Conservation (phyloP, 2,329 filamentous ascomycete genomes). For the Epichloe typhina region DNA sequence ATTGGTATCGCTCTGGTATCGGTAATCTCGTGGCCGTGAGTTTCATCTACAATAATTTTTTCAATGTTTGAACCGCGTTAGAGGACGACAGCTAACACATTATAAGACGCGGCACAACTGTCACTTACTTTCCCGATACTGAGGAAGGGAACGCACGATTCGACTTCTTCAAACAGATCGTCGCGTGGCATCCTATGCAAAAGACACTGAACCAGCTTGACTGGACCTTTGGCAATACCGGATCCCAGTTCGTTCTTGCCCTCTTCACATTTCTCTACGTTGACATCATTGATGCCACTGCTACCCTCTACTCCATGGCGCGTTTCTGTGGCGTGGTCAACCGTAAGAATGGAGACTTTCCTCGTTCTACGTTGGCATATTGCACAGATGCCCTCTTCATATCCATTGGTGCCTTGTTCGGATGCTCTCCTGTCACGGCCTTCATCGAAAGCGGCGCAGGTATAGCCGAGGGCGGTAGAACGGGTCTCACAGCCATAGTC, state of each 20-base stretch:
- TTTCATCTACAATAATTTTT: conserved; percentile 7
- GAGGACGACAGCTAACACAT: not conserved
- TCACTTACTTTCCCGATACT: conserved; percentile 62
- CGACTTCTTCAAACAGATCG: conserved; percentile 60
- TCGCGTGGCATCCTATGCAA: conserved; percentile 58
- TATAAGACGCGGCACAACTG: conserved; percentile 45
- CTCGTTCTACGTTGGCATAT: conserved; percentile 70
- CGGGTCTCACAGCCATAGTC: conserved; percentile 57
- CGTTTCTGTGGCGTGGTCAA: conserved; percentile 56
- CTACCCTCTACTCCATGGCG: conserved; percentile 71
- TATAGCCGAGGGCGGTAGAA: conserved; percentile 62
- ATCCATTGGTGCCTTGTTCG: conserved; percentile 56
- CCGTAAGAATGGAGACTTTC: conserved; percentile 63
- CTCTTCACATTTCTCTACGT: conserved; percentile 71
- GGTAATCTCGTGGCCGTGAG: conserved; percentile 61
- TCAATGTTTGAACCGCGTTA: too few relatives aligned
- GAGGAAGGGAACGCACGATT: conserved; percentile 50
- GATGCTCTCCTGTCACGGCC: conserved; percentile 57
- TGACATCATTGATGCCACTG: conserved; percentile 67
- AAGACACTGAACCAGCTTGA: conserved; percentile 50
- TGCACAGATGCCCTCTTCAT: conserved; percentile 59
- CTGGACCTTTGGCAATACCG: conserved; percentile 45
- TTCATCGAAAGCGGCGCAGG: conserved; percentile 67
- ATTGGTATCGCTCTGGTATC: conserved; percentile 61
- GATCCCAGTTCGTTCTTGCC: conserved; percentile 53